Evolutionary conservation across 2,329 filamentous ascomycete species (phyloP).

Genomic region (Aspergillus piperis): DNA sequence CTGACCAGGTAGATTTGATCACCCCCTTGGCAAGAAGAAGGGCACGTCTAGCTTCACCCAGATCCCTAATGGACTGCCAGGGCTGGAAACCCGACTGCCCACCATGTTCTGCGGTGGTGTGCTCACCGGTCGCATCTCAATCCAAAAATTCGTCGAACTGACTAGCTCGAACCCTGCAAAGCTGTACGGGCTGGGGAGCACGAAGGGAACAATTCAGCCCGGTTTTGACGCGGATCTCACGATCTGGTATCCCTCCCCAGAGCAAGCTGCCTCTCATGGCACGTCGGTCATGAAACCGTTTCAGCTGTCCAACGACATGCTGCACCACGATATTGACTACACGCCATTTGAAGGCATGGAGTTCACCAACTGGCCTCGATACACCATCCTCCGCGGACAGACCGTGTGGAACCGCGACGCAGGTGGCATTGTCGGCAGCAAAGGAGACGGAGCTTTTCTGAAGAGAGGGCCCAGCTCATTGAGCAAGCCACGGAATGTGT

Average conservation of each 20-base stretch:
- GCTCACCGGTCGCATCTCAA: constrained; percentile 29
- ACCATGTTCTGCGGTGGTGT: constrained; percentile 37
- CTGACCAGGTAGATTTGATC: constrained; percentile 22
- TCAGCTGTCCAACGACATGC: constrained; percentile 36
- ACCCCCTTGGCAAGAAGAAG: constrained; percentile 40
- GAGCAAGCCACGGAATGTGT: constrained; percentile 15
- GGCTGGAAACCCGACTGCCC: constrained; percentile 46
- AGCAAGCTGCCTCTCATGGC: constrained; percentile 17
- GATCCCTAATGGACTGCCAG: constrained; percentile 49
- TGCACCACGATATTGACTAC: constrained; percentile 41
- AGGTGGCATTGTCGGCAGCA: constrained; percentile 30
- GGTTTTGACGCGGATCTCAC: constrained; percentile 49
- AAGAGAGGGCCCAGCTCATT: constrained; percentile 38
- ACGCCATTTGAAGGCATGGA: constrained; percentile 38
- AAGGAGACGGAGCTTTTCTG: constrained; percentile 37
- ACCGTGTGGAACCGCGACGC: constrained; percentile 34
- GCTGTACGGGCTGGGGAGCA: constrained; percentile 44
- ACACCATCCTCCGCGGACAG: constrained; percentile 36
- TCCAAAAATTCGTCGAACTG: constrained; percentile 49
- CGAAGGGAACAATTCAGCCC: constrained; percentile 45
- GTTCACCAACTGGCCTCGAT: constrained; percentile 39
- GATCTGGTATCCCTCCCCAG: constrained; percentile 42
- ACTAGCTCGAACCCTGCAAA: constrained; percentile 48
- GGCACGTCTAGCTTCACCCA: constrained; percentile 41
- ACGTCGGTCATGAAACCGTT: constrained; percentile 21